Conservation (phyloP, 441 rosid species). For the Populus trichocarpa region DNA sequence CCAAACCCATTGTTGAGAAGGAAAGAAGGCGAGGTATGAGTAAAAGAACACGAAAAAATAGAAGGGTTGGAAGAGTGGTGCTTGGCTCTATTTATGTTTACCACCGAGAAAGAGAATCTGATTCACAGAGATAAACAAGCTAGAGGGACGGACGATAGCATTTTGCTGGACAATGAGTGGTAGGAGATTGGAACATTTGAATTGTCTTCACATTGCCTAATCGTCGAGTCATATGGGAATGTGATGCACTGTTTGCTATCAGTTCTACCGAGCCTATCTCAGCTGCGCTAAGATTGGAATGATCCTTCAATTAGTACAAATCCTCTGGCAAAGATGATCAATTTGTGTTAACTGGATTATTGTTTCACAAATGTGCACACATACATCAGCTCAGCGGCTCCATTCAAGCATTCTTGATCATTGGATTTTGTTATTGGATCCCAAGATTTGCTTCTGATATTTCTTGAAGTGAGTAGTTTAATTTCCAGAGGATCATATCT, state of each 20-base stretch:
- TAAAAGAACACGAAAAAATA: conserved; percentile 47
- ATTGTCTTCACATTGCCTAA: too few relatives aligned
- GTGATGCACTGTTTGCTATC: neutral
- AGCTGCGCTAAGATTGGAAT: neutral
- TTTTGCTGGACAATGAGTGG: too few relatives aligned
- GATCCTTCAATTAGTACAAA: too few relatives aligned
- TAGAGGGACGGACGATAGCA: too few relatives aligned
- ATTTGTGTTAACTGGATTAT: neutral
- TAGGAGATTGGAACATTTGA: too few relatives aligned
- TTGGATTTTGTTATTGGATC: neutral
- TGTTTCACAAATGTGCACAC: neutral
- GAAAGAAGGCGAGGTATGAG: conserved; percentile 41
- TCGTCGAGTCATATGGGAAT: neutral
- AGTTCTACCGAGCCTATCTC: neutral
- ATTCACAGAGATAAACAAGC: conserved; percentile 26
- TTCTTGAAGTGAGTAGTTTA: neutral
- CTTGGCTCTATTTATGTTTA: conserved; percentile 34
- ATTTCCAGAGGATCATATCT: neutral
- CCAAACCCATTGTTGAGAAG: conserved; percentile 35
- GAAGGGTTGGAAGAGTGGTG: conserved; percentile 55
- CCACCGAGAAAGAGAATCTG: conserved; percentile 56
- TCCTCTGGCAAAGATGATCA: neutral
- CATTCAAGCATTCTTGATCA: neutral
- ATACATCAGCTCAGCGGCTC: neutral
- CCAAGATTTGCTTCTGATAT: neutral